Percentiles rank a stretch among this genome's conserved stretches.
Evolutionary conservation across 2,329 filamentous ascomycete genomes (phyloP).

Genomic region (Epichloe coenophiala): DNA sequence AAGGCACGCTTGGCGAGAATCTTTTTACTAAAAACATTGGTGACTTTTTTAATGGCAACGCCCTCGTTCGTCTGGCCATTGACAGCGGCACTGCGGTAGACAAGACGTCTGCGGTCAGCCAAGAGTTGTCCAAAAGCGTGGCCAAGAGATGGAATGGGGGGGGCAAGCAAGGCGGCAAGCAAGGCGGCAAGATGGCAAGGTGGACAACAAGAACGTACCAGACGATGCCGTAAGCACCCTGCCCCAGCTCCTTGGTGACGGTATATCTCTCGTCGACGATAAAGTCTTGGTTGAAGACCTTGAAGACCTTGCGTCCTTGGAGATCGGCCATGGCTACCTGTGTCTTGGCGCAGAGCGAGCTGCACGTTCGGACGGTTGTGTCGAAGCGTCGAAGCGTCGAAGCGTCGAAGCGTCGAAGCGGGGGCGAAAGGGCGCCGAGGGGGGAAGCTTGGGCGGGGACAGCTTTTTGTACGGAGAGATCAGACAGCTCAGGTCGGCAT

Average conservation of each 20-base stretch:
- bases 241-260: constrained; percentile 95
- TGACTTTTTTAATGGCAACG: constrained; percentile 98
- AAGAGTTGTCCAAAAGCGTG: neutral
- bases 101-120: neutral
- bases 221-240: constrained; percentile 97
- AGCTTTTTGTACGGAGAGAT: neutral
- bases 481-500: too few relatives aligned
- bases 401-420: too few relatives aligned
- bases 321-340: constrained; percentile 25
- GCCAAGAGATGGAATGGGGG: neutral
- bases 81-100: constrained; percentile 61
- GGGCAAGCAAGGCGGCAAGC: too few relatives aligned
- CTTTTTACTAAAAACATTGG: constrained; percentile 99
- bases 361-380: neutral
- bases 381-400: neutral
- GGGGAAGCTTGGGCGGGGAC: constrained; percentile 1
- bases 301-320: constrained; percentile 73
- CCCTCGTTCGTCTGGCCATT: constrained; percentile 86
- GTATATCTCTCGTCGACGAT: constrained; percentile 96
- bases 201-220: constrained; percentile 48
- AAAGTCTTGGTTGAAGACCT: constrained; percentile 99
- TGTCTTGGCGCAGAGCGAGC: neutral
- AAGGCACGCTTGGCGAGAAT: constrained; percentile 95
- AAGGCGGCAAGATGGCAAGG: neutral
- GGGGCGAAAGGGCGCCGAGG: neutral